Evolutionary conservation across 2,329 filamentous ascomycete species (phyloP), one percentile per base, ranked within the genome.

Genomic region (Sphaceloma murrayae): DNA sequence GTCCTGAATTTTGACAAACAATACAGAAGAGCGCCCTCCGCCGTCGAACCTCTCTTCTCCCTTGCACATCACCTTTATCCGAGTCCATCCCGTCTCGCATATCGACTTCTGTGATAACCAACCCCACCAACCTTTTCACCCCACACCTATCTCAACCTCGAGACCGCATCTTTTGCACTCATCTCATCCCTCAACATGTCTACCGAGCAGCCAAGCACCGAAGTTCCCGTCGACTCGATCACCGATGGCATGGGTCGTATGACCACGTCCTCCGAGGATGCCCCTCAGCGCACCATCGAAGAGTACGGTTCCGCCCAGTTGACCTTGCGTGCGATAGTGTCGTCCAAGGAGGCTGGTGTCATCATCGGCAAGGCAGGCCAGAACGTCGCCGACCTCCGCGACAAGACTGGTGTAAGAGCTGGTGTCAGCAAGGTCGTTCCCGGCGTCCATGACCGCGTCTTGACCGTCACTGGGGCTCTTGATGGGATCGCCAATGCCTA

Each of bases 331-430:
- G 91, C 91, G 56, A 95, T 98, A 62, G 91, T 98, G 54, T 95
- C 91, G 24, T 95, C 91, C 64, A 96, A 96, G 71, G 91, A 98
- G 68, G 91, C 91, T 48, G 91, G 91, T 60, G 87, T 98, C 58
- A 96, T 98, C 66, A 98, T 98, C 65, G 91, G 91, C 66, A 98
- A 98, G 70, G 87, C 82, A 47, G 91, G 91, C 61, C 94, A 96
- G 75, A 96, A 98, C 59, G 91, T 98, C 45, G 91, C 91, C 36
- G 89, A 96, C 60, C 75, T 98, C 51, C 82, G 91, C 61, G 89
- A 98, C 58, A 89, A 96, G 69, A 98, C 91, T 53, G 91, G 89
- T 48, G 91, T 98, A 57, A 94, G 93, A 68, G 91, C 91, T 49
- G 91, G 91, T 53, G 91, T 98, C 52, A 95, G 88, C 77, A 98